phyloP scores from a whole-genome alignment of 805 yeast species.

The Candida easanensis region DNA sequence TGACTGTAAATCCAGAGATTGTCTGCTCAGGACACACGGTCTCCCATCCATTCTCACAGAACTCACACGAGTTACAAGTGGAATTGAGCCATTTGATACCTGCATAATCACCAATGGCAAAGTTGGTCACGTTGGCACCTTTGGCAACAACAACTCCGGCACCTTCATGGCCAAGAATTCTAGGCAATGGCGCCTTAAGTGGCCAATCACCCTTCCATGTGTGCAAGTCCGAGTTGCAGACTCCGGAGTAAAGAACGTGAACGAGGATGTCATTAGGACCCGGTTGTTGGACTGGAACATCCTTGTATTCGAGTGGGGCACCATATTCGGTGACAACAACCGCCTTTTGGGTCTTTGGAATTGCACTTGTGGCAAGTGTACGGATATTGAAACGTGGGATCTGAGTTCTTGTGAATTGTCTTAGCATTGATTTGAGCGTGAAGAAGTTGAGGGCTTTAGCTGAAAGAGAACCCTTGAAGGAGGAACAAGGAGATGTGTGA shows the following conservation, averaged over 20 bases:
- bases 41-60: conserved; percentile 47
- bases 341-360: conserved; percentile 49
- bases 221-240: conserved; percentile 59
- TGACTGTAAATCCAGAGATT: conserved; percentile 80
- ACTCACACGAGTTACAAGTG: conserved; percentile 55
- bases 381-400: neutral
- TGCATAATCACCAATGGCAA: conserved; percentile 54
- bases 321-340: conserved; percentile 45
- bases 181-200: conserved; percentile 46
- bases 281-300: conserved; percentile 52
- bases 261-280: conserved; percentile 51
- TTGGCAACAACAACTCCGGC: conserved; percentile 57
- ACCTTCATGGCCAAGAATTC: conserved; percentile 63
- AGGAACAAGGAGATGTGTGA: neutral
- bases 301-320: conserved; percentile 43
- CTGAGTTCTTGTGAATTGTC: too few relatives aligned
- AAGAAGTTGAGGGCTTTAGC: neutral
- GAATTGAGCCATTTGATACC: conserved; percentile 62
- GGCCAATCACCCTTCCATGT: conserved; percentile 68
- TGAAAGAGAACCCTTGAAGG: too few relatives aligned
- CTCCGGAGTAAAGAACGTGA: conserved; percentile 57
- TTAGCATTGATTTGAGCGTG: neutral
- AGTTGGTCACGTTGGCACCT: conserved; percentile 50
- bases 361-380: conserved; percentile 10
- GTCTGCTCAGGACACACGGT: conserved; percentile 62